These are phyloP conservation scores for Leccinum rimulosum DNA, from an alignment of 768 basidiomycete species.

Conservation along the genomic window DNA sequence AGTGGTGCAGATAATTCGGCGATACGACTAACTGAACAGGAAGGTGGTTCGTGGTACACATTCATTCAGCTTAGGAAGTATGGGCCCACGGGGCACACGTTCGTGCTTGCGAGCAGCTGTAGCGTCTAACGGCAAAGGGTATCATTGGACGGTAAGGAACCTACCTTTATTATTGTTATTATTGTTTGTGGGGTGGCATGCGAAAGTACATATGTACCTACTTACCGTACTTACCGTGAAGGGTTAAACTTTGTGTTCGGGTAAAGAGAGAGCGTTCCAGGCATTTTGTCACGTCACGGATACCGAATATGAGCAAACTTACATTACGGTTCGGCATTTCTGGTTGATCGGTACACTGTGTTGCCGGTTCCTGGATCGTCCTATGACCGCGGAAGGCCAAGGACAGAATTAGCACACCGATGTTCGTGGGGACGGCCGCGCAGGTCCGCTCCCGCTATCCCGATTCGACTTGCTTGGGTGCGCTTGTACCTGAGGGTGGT, in stretches of 20 bases:
- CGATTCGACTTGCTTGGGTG: neutral
- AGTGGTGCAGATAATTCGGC: slow-evolving; percentile 19
- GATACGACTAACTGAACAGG: slow-evolving; percentile 14
- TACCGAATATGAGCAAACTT: slow-evolving; percentile 19
- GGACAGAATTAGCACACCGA: slow-evolving; percentile 8
- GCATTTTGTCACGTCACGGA: slow-evolving; percentile 20
- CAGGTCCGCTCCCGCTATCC: neutral
- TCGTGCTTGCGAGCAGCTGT: neutral
- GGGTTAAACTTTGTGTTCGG: slow-evolving; percentile 9
- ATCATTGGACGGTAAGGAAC: neutral
- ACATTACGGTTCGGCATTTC: slow-evolving; percentile 20
- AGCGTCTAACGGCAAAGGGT: neutral
- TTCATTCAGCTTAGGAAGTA: neutral
- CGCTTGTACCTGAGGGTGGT: neutral
- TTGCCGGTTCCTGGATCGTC: slow-evolving; percentile 30
- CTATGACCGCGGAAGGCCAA: slow-evolving; percentile 29
- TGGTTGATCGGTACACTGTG: slow-evolving; percentile 20
- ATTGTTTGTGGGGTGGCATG: slow-evolving; percentile 8
- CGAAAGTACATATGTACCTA: slow-evolving; percentile 1
- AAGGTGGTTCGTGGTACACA: neutral
- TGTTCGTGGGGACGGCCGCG: neutral
- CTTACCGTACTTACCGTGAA: slow-evolving; percentile 4
- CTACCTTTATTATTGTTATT: neutral
- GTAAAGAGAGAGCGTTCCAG: slow-evolving; percentile 3
- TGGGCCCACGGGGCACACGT: slow-evolving; percentile 9